These are phyloP conservation scores for Cryphonectria radicalis DNA, from an alignment of 2,329 filamentous ascomycete species.

Conservation along the genomic window DNA sequence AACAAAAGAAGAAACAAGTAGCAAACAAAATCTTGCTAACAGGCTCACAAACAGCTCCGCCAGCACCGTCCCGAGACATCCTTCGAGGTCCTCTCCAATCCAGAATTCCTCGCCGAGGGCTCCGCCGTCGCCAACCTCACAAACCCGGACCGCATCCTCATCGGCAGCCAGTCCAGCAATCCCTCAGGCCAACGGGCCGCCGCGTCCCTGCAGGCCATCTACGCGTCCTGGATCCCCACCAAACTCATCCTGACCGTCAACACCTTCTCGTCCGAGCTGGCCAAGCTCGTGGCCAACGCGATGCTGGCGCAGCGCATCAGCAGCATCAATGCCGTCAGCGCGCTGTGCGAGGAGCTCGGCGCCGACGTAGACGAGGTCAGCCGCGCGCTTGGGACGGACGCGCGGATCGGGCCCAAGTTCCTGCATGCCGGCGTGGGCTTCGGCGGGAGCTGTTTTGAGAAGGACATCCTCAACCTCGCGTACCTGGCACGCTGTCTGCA, in stretches of 20 bases:
- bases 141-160: conserved; percentile 62
- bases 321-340: conserved; percentile 65
- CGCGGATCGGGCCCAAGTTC: conserved; percentile 59
- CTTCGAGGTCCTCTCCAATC: conserved; percentile 67
- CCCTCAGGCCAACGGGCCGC: conserved; percentile 54
- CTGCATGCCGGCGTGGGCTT: conserved; percentile 65
- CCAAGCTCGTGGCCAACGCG: conserved; percentile 66
- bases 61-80: conserved; percentile 47
- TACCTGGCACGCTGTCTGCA: conserved; percentile 62
- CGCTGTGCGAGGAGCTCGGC: conserved; percentile 63
- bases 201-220: conserved; percentile 54
- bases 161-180: conserved; percentile 55
- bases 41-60: conserved; percentile 31
- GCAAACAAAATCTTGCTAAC: neutral
- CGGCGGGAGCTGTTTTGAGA: conserved; percentile 68
- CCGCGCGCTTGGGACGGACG: conserved; percentile 58
- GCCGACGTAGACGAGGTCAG: conserved; percentile 63
- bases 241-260: conserved; percentile 61
- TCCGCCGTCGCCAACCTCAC: conserved; percentile 63
- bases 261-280: conserved; percentile 64
- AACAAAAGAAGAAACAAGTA: neutral
- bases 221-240: conserved; percentile 59
- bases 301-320: conserved; percentile 67
- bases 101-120: conserved; percentile 67
- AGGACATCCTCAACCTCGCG: conserved; percentile 62